Conservation (phyloP, 2,329 filamentous ascomycete species). For the Tolypocladium nubicola region DNA sequence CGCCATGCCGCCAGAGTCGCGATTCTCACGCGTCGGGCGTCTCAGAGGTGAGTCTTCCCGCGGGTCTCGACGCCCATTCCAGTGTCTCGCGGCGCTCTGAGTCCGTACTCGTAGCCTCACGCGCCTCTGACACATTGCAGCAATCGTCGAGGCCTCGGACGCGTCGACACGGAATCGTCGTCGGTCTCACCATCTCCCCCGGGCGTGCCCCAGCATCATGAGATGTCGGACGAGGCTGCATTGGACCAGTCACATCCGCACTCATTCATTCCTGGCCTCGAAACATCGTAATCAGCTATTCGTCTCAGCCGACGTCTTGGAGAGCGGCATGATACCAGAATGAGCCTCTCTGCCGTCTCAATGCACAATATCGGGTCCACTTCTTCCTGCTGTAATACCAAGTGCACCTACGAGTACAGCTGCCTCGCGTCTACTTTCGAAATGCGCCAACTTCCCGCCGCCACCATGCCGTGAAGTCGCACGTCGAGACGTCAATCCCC, state of each 20-base stretch:
- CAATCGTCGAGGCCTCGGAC: neutral
- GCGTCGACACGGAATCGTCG: neutral
- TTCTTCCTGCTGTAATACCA: neutral
- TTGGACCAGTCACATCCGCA: neutral
- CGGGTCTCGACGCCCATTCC: neutral
- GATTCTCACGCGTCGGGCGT: neutral
- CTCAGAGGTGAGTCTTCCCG: neutral
- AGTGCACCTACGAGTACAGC: neutral
- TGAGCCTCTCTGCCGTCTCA: neutral
- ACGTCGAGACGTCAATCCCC: constrained; percentile 63
- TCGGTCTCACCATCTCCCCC: neutral
- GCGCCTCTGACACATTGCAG: neutral
- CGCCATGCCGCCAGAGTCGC: neutral
- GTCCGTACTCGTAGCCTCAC: neutral
- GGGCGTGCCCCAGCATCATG: neutral
- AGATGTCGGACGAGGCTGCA: too few species aligned
- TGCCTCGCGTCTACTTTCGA: constrained; percentile 29
- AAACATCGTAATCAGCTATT: too few species aligned
- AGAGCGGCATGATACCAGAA: neutral
- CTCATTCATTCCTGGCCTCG: neutral
- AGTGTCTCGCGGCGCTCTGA: neutral
- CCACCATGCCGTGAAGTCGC: constrained; percentile 78
- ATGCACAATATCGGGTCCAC: neutral
- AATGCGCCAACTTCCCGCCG: constrained; percentile 50
- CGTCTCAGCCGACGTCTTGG: neutral